Evolutionary conservation across 2,329 filamentous ascomycete genomes (phyloP), one percentile per base, ranked within the genome.

Genomic region (Botrytis tulipae): DNA sequence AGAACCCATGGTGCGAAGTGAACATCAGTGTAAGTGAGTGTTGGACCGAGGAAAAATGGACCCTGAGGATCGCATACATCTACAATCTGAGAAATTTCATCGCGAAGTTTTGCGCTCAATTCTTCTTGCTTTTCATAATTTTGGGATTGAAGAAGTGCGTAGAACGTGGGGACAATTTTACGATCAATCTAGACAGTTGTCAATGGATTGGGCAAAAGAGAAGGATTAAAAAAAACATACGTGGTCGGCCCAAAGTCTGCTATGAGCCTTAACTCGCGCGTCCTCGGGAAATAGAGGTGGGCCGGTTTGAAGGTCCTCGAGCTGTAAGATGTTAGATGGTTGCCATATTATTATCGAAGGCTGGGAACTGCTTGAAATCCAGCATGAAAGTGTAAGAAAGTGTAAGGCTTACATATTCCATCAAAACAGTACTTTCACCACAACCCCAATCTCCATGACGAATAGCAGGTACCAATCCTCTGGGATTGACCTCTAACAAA

Each of bases 381-480:
- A 29, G 42, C 18, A 57, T 16, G 22, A 3, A 32, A 42, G 10
- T 57, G 4, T 37, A 70, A 66, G 29, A 14, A 67, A 54, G 61
- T 51, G 59, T 35, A 32, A 37, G 35, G 80, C 87, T 77, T 83
- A 93, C 90, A 82, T 97, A 97, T 91, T 97, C 94, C 81, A 97
- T 87, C 78, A 97, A 87, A 4, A 97, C 91, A 1, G 89, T 89
- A 78, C 92, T 95, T 80, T 97, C 94, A 79, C 94, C 91, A 78
- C 91, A 94, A 0, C 91, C 90, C 93, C 93, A 97, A 75, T 93
- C 89, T 18, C 91, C 92, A 81, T 96, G 91, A 57, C 90, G 86
- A 73, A 97, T 86, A 14, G 91, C 92, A 12, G 94, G 94, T 3
- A 97, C 92, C 12, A 93, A 84, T 1, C 92, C 92, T 71, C 91